Percentiles rank a stretch among this genome's conserved stretches.
phyloP scores from a whole-genome alignment of 306 rosid genomes.

The Astragalus membranaceus region DNA sequence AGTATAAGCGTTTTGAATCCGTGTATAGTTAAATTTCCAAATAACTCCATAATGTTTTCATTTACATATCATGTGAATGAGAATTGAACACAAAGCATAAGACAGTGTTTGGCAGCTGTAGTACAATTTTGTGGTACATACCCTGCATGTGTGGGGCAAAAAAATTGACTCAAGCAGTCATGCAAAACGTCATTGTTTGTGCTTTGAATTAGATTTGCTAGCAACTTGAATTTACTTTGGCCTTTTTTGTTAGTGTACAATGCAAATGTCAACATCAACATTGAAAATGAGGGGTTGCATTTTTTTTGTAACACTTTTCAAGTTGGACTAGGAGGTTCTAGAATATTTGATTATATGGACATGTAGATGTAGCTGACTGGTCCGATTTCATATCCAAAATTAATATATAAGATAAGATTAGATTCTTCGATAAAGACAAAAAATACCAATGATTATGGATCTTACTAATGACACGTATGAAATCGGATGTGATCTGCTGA shows the following conservation, averaged over 20 bases:
- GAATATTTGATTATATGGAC: not conserved
- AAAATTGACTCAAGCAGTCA: constrained; percentile 8
- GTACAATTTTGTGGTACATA: not conserved
- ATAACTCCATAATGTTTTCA: not conserved
- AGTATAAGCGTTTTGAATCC: not conserved
- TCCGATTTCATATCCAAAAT: constrained; percentile 1
- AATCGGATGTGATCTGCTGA: no score
- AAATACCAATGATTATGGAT: constrained; percentile 11
- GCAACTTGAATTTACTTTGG: constrained; percentile 14
- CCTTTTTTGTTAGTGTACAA: not conserved
- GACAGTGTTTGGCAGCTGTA: not conserved
- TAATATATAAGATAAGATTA: not conserved
- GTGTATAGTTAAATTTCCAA: not conserved
- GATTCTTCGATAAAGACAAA: constrained; percentile 18
- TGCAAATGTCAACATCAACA: not conserved
- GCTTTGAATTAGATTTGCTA: not conserved
- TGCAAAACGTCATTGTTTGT: not conserved
- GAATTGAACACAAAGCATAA: constrained; percentile 21
- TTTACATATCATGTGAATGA: constrained; percentile 8
- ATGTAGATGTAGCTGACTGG: not conserved
- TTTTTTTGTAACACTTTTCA: not conserved
- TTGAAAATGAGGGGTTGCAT: not conserved
- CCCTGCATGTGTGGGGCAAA: constrained; percentile 8
- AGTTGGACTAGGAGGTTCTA: not conserved
- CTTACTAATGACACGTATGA: no score